Conservation (phyloP, 345 rosid species). For the Syzygium jambos region DNA sequence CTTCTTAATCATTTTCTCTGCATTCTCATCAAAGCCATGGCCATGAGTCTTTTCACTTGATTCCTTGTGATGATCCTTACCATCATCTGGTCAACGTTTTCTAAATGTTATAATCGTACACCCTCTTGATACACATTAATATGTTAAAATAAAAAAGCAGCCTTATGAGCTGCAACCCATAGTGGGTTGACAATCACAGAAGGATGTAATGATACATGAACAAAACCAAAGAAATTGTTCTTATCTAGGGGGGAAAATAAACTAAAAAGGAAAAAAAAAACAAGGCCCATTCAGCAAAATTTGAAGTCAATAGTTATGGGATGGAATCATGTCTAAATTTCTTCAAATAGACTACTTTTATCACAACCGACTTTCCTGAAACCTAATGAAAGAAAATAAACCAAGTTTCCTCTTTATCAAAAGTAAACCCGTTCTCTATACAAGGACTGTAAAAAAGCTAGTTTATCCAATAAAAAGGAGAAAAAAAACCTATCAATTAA, state of each 20-base stretch:
- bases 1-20: slow-evolving; percentile 84
- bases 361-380: background rate
- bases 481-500: background rate
- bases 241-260: background rate
- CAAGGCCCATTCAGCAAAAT: background rate
- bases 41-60: slow-evolving; percentile 28
- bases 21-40: slow-evolving; percentile 67
- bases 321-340: background rate
- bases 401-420: background rate
- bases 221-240: background rate
- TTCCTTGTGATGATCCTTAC: slow-evolving; percentile 59
- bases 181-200: background rate
- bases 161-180: background rate
- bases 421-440: background rate
- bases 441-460: background rate
- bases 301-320: background rate
- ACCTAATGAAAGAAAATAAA: background rate
- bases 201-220: background rate
- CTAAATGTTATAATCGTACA: background rate
- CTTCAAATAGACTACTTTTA: background rate
- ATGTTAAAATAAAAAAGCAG: background rate
- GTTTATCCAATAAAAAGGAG: background rate
- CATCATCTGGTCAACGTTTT: slow-evolving; percentile 32
- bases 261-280: background rate
- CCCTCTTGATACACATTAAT: background rate